A percentile compares a stretch with the other conserved stretches of the same genome.
Conservation (phyloP, 257 asterid genomes). For the Petrea volubilis region DNA sequence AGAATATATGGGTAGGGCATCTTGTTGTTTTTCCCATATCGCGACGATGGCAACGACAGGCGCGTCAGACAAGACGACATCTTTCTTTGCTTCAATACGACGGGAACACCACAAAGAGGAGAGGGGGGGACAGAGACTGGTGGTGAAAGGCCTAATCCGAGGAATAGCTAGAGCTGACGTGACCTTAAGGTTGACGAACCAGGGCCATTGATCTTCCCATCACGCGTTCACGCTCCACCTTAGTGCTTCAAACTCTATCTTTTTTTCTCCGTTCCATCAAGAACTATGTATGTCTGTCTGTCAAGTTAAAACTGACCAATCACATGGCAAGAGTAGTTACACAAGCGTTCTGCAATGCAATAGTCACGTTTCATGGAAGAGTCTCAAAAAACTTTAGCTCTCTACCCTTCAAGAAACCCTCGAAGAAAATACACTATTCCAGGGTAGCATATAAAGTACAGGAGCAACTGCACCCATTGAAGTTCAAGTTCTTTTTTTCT, state of each 20-base stretch:
- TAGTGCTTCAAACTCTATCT: constrained; percentile 25
- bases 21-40: not conserved
- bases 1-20: constrained; percentile 35
- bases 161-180: constrained; percentile 50
- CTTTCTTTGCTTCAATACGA: constrained; percentile 39
- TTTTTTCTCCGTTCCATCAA: not conserved
- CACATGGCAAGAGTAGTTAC: not conserved
- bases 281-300: too few species aligned
- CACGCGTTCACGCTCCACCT: not conserved
- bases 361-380: too few species aligned
- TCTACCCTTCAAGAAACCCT: too few species aligned
- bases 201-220: constrained; percentile 31
- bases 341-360: too few species aligned
- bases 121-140: constrained; percentile 36
- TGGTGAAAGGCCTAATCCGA: constrained; percentile 58
- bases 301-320: not conserved
- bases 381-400: too few species aligned
- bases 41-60: constrained; percentile 22
- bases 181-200: constrained; percentile 66
- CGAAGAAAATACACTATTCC: too few species aligned
- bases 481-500: not conserved
- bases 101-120: constrained; percentile 26
- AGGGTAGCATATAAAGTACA: too few species aligned
- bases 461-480: not conserved
- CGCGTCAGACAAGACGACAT: constrained; percentile 40